Base-by-base conservation (phyloP, 805 yeast species). In the Hanseniaspora meyeri region DNA sequence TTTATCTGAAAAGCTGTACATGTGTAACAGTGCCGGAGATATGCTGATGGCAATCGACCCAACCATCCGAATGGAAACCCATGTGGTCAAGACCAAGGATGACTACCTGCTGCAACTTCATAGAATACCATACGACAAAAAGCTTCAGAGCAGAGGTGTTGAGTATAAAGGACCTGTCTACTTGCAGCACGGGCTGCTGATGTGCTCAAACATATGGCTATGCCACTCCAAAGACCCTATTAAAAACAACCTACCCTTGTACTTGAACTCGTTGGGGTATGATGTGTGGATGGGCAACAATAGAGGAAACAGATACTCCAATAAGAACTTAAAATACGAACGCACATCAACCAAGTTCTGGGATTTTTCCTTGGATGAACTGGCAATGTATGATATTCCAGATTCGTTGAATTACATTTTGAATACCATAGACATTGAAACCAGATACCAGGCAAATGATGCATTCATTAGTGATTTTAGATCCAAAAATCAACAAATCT, bases 271-370 rank as follows among this genome's bases (percentile, higher is more conserved):
- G 58, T 66, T 81, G 49, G 53, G 53, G 2, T 91, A 80, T 68
- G 98, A 91, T 65, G 97, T 91, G 6, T 91, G 95, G 91, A 72
- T 91, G 60, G 97, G 97, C 1, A 88, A 87, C 68, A 88, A 87
- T 65, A 75, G 96, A 58, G 96, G 96, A 11, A 93, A 91, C 70
- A 93, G 91, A 71, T 91, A 91, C 70, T 84, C 95, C 3, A 82
- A 83, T 59, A 89, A 89, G 62, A 96, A 91, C 68, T 58, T 75
- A 16, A 59, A 65, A n/a, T 65, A 71, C 39, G 67, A 66, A 45
- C 75, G 81, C 16, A 68, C 65, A 31, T 70, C 73, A 1, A 58
- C 51, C 3, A 63, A 61, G 66, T 91, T 88, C 68, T 90, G 97
- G 97, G 82, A 89, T 69, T 90, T 88, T 65, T 82, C 91, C 38